Evolutionary conservation across 805 yeast genomes (phyloP).

Genomic region (Yarrowia divulgata): DNA sequence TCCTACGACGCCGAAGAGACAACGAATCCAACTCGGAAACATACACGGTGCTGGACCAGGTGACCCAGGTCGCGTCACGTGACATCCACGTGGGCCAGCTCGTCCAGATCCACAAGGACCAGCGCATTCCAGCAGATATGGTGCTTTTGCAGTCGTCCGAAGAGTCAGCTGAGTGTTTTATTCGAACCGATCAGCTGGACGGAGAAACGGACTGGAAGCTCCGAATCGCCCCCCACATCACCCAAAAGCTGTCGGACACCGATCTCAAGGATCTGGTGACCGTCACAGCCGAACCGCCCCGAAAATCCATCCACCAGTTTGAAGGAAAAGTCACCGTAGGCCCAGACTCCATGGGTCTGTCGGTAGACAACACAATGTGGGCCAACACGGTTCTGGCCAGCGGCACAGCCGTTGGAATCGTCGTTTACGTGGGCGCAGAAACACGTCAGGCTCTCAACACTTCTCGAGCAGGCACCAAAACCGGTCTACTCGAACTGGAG

Average conservation of each 20-base stretch:
- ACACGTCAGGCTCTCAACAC: constrained; percentile 97
- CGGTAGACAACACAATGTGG: constrained; percentile 95
- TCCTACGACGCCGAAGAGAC: constrained; percentile 88
- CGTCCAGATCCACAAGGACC: constrained; percentile 77
- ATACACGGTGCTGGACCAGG: constrained; percentile 67
- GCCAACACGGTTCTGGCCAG: constrained; percentile 97
- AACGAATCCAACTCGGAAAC: constrained; percentile 83
- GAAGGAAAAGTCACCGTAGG: constrained; percentile 72
- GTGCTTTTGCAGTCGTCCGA: constrained; percentile 84
- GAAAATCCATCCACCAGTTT: constrained; percentile 81
- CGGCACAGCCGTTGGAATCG: constrained; percentile 87
- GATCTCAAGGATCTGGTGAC: constrained; percentile 54
- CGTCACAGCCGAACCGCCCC: constrained; percentile 80
- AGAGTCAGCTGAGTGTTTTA: constrained; percentile 81
- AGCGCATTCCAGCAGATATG: constrained; percentile 93
- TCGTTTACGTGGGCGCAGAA: constrained; percentile 88
- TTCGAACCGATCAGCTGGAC: constrained; percentile 96
- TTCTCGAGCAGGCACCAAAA: constrained; percentile 82
- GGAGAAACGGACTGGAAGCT: constrained; percentile 99
- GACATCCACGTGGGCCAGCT: constrained; percentile 86
- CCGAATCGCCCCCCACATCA: constrained; percentile 74
- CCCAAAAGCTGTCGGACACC: constrained; percentile 66
- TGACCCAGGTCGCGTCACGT: constrained; percentile 57
- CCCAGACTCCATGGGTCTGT: constrained; percentile 60
- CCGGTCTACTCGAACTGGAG: constrained; percentile 88